Evolutionary conservation across 2,329 filamentous ascomycete genomes (phyloP).

Genomic region (Chaetomiaceae sp.): DNA sequence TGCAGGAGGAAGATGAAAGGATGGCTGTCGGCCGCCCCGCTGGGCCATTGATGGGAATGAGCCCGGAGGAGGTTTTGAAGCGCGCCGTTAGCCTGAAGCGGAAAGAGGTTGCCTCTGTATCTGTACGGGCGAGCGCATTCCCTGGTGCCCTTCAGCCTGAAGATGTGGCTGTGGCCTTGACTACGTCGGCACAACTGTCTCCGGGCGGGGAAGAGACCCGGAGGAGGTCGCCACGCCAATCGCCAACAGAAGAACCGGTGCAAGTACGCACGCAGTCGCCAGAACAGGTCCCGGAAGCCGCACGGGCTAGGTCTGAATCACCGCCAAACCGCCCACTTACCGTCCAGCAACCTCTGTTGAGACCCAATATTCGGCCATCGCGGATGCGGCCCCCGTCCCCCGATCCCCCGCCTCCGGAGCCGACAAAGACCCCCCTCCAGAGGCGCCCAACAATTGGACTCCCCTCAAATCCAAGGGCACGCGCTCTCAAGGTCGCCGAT

Average conservation of each 20-base stretch:
- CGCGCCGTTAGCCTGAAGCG: conserved; percentile 35
- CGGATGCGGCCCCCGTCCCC: conserved; percentile 29
- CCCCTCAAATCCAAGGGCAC: conserved; percentile 43
- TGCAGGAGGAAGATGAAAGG: conserved; percentile 30
- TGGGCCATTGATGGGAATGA: conserved; percentile 33
- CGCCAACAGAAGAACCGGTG: conserved; percentile 1
- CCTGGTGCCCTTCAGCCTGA: conserved; percentile 25
- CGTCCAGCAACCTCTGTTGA: conserved; percentile 10
- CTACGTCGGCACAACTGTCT: conserved; percentile 47
- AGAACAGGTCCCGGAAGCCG: neutral
- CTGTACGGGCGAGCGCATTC: conserved; percentile 22
- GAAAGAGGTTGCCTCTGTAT: conserved; percentile 34
- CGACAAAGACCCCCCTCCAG: conserved; percentile 38
- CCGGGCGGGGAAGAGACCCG: conserved; percentile 47
- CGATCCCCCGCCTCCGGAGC: conserved; percentile 31
- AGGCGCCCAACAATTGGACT: conserved; percentile 43
- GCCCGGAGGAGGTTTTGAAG: conserved; percentile 32
- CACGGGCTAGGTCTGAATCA: neutral
- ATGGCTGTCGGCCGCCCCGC: conserved; percentile 35
- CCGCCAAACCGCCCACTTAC: conserved; percentile 11
- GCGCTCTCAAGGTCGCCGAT: conserved; percentile 30
- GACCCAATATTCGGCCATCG: conserved; percentile 30
- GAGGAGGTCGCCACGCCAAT: conserved; percentile 46
- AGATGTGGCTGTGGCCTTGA: conserved; percentile 31
- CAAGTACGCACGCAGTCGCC: neutral